A percentile compares a stretch with the other conserved stretches of the same genome.
These are phyloP conservation scores for Kuraishia molischiana DNA, from an alignment of 805 yeast genomes.

Conservation along the genomic window DNA sequence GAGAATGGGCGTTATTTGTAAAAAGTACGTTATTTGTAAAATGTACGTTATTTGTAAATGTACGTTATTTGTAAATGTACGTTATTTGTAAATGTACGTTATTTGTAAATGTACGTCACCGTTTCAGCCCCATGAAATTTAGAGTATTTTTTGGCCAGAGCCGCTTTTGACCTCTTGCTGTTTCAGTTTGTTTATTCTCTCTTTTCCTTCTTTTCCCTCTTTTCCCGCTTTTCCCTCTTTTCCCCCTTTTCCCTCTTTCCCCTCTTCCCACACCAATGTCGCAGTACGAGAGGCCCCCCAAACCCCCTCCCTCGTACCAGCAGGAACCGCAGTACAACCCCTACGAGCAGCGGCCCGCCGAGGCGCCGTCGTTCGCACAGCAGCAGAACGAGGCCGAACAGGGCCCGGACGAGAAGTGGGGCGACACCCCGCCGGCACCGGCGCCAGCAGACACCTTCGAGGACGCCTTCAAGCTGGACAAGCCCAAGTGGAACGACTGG, in stretches of 20 bases:
- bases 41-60: too few species aligned
- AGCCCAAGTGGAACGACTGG: slow-evolving; percentile 63
- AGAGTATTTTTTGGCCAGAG: too few species aligned
- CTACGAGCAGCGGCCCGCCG: neutral
- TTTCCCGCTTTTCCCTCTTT: neutral
- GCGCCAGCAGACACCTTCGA: slow-evolving; percentile 37
- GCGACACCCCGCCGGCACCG: slow-evolving; percentile 17
- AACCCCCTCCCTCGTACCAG: neutral
- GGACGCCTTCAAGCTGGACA: slow-evolving; percentile 55
- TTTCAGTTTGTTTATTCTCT: neutral
- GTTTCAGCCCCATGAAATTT: too few species aligned
- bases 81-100: too few species aligned
- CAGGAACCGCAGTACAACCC: neutral
- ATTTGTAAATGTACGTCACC: too few species aligned
- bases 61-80: too few species aligned
- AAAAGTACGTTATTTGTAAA: too few species aligned
- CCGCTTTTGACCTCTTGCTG: too few species aligned
- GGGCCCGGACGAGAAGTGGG: neutral
- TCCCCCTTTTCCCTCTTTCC: neutral
- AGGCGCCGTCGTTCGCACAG: neutral
- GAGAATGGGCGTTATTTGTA: too few species aligned
- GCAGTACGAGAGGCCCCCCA: neutral
- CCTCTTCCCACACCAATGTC: neutral
- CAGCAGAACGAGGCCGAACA: neutral
- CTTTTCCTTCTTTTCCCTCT: neutral